A percentile compares a stretch with the other conserved stretches of the same genome.
Evolutionary conservation across 257 asterid species (phyloP).

Genomic region (Fraxinus excelsior): DNA sequence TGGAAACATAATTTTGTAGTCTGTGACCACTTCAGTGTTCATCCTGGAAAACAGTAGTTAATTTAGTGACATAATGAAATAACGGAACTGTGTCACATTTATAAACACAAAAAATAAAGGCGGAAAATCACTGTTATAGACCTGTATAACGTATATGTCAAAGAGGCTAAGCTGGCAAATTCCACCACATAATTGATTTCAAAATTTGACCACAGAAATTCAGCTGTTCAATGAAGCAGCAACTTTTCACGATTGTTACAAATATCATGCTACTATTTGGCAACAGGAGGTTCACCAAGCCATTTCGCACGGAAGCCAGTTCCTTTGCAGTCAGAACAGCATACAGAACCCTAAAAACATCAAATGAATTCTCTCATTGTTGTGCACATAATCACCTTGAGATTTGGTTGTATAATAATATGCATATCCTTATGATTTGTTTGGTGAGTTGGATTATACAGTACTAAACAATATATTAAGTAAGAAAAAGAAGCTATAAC

Average conservation of each 20-base stretch:
- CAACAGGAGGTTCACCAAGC: constrained; percentile 80
- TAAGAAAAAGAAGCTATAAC: too few relatives aligned
- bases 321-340: constrained; percentile 87
- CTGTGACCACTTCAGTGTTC: background rate
- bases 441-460: background rate
- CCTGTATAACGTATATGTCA: background rate
- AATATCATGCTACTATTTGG: constrained; percentile 41
- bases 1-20: background rate
- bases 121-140: background rate
- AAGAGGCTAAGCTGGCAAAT: constrained; percentile 5
- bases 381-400: background rate
- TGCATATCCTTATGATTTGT: background rate
- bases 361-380: background rate
- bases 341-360: constrained; percentile 58
- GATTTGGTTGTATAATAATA: background rate
- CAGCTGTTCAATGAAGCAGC: constrained; percentile 14
- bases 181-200: constrained; percentile 3
- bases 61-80: background rate
- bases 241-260: background rate
- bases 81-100: background rate
- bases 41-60: background rate
- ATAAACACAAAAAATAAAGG: background rate
- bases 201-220: constrained; percentile 6
- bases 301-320: constrained; percentile 94
- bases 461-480: background rate